Evolutionary conservation across 306 rosid species (phyloP).

Genomic region (Nissolia schottii): DNA sequence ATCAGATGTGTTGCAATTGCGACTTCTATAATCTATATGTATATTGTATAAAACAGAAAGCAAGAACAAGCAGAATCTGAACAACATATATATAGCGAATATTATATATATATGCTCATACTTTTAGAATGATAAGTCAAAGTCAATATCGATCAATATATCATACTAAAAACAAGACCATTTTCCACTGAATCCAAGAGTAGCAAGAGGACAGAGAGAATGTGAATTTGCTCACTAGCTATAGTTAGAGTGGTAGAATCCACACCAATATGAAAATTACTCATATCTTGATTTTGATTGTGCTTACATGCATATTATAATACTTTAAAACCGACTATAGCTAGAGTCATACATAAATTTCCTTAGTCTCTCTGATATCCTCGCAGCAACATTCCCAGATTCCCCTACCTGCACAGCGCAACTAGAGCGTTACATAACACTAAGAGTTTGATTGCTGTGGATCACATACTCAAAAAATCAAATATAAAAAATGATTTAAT

Average conservation of each 20-base stretch:
- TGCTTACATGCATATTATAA: not conserved
- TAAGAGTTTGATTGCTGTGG: too few relatives aligned
- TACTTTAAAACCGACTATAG: not conserved
- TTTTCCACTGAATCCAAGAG: not conserved
- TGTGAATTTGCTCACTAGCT: not conserved
- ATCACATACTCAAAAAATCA: too few relatives aligned
- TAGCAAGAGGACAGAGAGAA: not conserved
- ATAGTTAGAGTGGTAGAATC: not conserved
- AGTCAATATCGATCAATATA: too few relatives aligned
- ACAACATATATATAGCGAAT: not conserved
- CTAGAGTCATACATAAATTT: constrained; percentile 29
- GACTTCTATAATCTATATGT: not conserved
- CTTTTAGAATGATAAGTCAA: not conserved
- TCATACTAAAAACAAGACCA: not conserved
- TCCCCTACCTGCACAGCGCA: constrained; percentile 39
- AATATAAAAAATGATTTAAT: too few relatives aligned
- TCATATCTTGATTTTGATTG: not conserved
- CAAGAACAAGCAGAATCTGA: not conserved
- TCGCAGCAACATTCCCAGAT: constrained; percentile 30
- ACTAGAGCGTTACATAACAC: not conserved
- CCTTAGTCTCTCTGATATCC: constrained; percentile 47
- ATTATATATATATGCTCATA: not conserved
- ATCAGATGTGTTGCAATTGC: not conserved
- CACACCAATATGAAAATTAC: not conserved
- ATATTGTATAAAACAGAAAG: too few relatives aligned